Evolutionary conservation across 2,329 filamentous ascomycete genomes (phyloP).

Genomic region (Ascosphaera apis): DNA sequence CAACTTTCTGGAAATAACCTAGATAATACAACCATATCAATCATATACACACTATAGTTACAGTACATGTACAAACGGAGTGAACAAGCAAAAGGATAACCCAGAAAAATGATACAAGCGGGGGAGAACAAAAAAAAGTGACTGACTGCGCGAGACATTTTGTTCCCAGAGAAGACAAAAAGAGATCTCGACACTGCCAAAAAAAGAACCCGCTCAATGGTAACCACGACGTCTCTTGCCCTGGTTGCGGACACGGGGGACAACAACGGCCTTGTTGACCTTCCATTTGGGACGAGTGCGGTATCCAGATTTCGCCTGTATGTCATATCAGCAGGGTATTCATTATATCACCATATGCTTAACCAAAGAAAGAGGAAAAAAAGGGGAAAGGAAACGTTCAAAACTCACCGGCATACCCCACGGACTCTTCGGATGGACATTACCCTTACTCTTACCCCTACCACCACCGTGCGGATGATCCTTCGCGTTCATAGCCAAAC

Average conservation of each 20-base stretch:
- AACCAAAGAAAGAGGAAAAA: conserved; percentile 3
- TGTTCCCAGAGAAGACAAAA: conserved; percentile 3
- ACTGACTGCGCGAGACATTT: conserved; percentile 1
- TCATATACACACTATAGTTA: too few species aligned
- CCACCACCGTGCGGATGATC: conserved; percentile 98
- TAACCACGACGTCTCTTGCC: conserved; percentile 59
- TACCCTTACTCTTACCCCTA: conserved; percentile 98
- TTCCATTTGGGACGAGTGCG: conserved; percentile 82
- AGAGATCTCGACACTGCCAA: conserved; percentile 1
- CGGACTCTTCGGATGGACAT: conserved; percentile 78
- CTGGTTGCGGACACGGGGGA: conserved; percentile 64
- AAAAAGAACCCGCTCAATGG: too few species aligned
- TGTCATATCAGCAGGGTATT: conserved; percentile 2
- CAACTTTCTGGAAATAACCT: too few species aligned
- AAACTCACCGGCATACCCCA: conserved; percentile 80
- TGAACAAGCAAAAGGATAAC: too few species aligned
- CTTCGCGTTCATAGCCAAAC: conserved; percentile 96
- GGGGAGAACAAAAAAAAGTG: too few species aligned
- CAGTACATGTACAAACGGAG: too few species aligned
- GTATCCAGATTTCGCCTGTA: conserved; percentile 37
- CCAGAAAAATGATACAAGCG: too few species aligned
- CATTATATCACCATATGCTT: conserved; percentile 5
- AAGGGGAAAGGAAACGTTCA: conserved; percentile 1
- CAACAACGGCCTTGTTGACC: conserved; percentile 75
- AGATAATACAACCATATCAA: too few species aligned